phyloP scores from a whole-genome alignment of 352 stramenopile species.

The Pythium pyrilobum region DNA sequence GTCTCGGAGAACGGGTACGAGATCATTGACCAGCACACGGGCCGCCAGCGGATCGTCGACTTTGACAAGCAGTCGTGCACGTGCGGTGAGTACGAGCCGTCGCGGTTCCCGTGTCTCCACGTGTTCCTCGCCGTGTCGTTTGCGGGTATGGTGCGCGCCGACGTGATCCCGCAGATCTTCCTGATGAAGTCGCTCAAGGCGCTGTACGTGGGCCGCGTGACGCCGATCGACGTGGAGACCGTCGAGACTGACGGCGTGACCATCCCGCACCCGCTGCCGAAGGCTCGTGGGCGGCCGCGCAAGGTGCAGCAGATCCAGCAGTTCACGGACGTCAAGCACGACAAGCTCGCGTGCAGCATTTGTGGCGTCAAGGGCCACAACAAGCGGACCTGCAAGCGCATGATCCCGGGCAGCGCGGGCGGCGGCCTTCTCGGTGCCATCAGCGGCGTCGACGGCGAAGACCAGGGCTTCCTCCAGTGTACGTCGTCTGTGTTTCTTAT shows the following conservation, averaged over 20 bases:
- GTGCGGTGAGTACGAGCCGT: slow-evolving; percentile 70
- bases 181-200: slow-evolving; percentile 74
- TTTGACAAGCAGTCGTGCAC: slow-evolving; percentile 72
- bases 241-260: slow-evolving; percentile 57
- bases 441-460: slow-evolving; percentile 12
- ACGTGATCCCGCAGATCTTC: slow-evolving; percentile 78
- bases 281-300: slow-evolving; percentile 53
- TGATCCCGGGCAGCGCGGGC: slow-evolving; percentile 9
- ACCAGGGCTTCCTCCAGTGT: slow-evolving; percentile 15
- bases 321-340: slow-evolving; percentile 57
- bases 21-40: slow-evolving; percentile 65
- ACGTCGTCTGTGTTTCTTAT: too few species aligned
- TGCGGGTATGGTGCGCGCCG: slow-evolving; percentile 52
- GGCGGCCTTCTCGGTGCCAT: slow-evolving; percentile 13
- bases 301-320: slow-evolving; percentile 83
- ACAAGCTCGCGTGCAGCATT: slow-evolving; percentile 73
- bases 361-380: slow-evolving; percentile 82
- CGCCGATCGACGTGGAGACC: slow-evolving; percentile 73
- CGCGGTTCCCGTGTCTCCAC: slow-evolving; percentile 72
- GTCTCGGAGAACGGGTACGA: slow-evolving; percentile 69
- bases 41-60: slow-evolving; percentile 62
- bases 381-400: slow-evolving; percentile 75
- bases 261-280: slow-evolving; percentile 44
- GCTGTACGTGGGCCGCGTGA: slow-evolving; percentile 65
- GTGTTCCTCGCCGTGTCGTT: slow-evolving; percentile 67